A percentile compares a stretch with the other conserved stretches of the same genome.
phyloP scores from a whole-genome alignment of 192 early-diverging fungal genomes.

The Funneliformis mosseae region DNA sequence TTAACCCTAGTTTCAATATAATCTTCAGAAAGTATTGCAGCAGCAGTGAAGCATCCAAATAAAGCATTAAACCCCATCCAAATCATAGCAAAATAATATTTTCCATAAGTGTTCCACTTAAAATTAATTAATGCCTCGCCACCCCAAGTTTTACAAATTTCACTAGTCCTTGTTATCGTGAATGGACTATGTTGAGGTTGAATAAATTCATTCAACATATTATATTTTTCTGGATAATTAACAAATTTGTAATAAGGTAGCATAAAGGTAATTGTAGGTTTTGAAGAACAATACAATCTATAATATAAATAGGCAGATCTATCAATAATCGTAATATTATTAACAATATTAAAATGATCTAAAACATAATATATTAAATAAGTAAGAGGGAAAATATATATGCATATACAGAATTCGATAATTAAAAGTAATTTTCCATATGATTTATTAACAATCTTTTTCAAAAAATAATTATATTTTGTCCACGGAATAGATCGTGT shows the following conservation, averaged over 20 bases:
- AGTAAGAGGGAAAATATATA: too few species aligned
- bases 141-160: constrained; percentile 5
- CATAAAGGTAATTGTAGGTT: too few species aligned
- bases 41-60: neutral
- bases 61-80: neutral
- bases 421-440: neutral
- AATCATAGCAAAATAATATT: neutral
- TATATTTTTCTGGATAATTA: neutral
- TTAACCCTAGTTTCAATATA: too few species aligned
- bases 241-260: neutral
- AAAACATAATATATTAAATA: too few species aligned
- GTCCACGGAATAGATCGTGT: too few species aligned
- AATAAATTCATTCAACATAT: neutral
- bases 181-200: constrained; percentile 13
- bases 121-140: neutral
- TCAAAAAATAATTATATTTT: too few species aligned
- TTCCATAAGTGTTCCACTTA: neutral
- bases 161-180: neutral
- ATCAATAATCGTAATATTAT: too few species aligned
- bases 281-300: neutral
- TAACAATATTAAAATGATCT: too few species aligned
- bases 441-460: too few species aligned
- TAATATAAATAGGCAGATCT: too few species aligned
- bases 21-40: neutral
- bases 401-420: neutral